phyloP scores from a whole-genome alignment of 2,329 filamentous ascomycete genomes.

The Nemania sp. region DNA sequence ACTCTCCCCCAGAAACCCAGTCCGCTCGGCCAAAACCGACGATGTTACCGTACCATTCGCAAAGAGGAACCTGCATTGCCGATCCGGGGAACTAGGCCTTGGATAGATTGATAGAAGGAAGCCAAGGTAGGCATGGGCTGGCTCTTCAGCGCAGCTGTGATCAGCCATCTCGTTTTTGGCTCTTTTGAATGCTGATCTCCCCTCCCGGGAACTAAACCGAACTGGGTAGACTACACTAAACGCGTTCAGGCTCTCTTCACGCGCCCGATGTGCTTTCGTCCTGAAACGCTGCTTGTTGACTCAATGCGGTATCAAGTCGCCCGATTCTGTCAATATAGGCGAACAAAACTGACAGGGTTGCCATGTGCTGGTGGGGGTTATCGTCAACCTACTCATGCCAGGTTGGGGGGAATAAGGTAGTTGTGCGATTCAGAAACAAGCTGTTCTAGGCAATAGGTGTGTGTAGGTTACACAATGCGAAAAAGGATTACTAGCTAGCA shows the following conservation, averaged over 20 bases:
- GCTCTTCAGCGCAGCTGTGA: not conserved
- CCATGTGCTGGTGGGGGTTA: not conserved
- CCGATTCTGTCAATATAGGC: not conserved
- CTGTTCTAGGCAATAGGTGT: not conserved
- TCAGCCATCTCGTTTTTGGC: no score
- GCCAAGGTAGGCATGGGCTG: not conserved
- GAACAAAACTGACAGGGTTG: not conserved
- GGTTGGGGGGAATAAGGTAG: not conserved
- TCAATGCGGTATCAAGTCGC: no score
- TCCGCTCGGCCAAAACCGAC: conserved; percentile 1
- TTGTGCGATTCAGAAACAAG: not conserved
- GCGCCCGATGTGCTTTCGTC: not conserved
- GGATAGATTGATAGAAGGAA: not conserved
- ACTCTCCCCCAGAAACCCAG: not conserved
- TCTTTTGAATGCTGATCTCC: not conserved
- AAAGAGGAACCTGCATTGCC: conserved; percentile 9
- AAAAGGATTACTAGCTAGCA: not conserved
- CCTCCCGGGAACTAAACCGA: not conserved
- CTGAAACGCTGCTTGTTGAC: not conserved
- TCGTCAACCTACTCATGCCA: not conserved
- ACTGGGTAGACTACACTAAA: not conserved
- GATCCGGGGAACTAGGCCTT: conserved; percentile 14
- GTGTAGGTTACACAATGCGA: not conserved
- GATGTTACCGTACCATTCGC: conserved; percentile 16
- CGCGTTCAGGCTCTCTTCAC: not conserved